phyloP scores from a whole-genome alignment of 1,139 yeast species.

The Maudiozyma humilis region DNA sequence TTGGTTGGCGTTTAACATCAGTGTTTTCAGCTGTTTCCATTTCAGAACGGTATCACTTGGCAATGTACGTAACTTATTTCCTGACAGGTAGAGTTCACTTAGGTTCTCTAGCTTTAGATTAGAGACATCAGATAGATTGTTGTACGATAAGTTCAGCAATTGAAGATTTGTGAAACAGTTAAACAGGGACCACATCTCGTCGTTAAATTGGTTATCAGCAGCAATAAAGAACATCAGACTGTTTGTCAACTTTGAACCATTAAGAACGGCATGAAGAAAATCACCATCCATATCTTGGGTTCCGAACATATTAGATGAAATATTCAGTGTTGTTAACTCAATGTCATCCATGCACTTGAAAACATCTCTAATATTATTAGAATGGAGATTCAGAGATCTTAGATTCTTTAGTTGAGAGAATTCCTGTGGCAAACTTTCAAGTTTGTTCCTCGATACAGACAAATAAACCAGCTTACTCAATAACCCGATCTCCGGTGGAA shows the following conservation, averaged over 20 bases:
- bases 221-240: constrained; percentile 52
- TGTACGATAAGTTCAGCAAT: constrained; percentile 69
- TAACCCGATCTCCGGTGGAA: constrained; percentile 63
- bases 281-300: constrained; percentile 23
- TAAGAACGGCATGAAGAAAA: constrained; percentile 19
- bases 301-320: constrained; percentile 69
- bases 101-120: constrained; percentile 50
- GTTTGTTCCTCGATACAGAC: constrained; percentile 66
- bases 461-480: constrained; percentile 54
- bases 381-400: constrained; percentile 70
- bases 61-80: constrained; percentile 68
- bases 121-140: constrained; percentile 71
- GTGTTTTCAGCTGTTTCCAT: constrained; percentile 48
- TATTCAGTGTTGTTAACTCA: constrained; percentile 53
- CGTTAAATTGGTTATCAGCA: constrained; percentile 78
- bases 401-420: constrained; percentile 55
- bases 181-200: constrained; percentile 66
- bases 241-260: constrained; percentile 38
- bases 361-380: constrained; percentile 68
- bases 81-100: constrained; percentile 70
- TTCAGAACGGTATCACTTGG: constrained; percentile 79
- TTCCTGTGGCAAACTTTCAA: constrained; percentile 62
- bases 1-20: constrained; percentile 76
- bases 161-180: constrained; percentile 53
- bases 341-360: constrained; percentile 66